Evolutionary conservation across 805 yeast species (phyloP).

Genomic region (Wickerhamiella bombiphila): DNA sequence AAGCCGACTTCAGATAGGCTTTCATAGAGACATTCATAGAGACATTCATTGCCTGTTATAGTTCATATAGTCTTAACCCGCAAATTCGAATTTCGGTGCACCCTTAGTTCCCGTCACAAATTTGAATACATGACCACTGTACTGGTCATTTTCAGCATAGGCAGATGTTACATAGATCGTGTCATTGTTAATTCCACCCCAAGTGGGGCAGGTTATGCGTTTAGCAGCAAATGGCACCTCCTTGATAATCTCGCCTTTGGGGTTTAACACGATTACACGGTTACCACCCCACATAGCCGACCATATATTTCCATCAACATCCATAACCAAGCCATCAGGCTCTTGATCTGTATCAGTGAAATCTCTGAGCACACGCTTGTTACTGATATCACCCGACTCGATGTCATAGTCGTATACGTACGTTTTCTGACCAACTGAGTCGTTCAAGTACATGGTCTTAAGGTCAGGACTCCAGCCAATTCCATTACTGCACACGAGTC

Average conservation of each 20-base stretch:
- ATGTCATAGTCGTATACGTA: conserved; percentile 33
- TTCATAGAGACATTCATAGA: too few relatives aligned
- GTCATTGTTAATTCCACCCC: conserved; percentile 25
- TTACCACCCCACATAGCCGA: conserved; percentile 18
- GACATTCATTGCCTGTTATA: too few relatives aligned
- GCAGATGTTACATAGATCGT: conserved; percentile 22
- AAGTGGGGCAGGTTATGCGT: conserved; percentile 23
- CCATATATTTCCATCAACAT: conserved; percentile 20
- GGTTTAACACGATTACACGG: conserved; percentile 17
- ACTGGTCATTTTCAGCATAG: conserved; percentile 1
- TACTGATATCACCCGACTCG: conserved; percentile 24
- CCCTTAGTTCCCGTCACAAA: conserved; percentile 20
- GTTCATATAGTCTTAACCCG: too few relatives aligned
- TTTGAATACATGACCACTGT: conserved; percentile 25
- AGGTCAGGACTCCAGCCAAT: conserved; percentile 36
- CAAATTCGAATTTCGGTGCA: conserved; percentile 20
- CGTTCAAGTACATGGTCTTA: conserved; percentile 36
- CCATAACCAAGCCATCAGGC: conserved; percentile 20
- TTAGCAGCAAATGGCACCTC: conserved; percentile 16
- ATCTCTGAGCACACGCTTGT: conserved; percentile 19
- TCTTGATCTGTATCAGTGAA: conserved; percentile 16
- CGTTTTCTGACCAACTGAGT: conserved; percentile 34
- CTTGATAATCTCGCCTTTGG: conserved; percentile 20
- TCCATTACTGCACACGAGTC: conserved; percentile 39
- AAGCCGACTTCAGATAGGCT: too few relatives aligned